Base-by-base conservation (phyloP, 768 basidiomycete genomes). In the Mycena galopus region DNA sequence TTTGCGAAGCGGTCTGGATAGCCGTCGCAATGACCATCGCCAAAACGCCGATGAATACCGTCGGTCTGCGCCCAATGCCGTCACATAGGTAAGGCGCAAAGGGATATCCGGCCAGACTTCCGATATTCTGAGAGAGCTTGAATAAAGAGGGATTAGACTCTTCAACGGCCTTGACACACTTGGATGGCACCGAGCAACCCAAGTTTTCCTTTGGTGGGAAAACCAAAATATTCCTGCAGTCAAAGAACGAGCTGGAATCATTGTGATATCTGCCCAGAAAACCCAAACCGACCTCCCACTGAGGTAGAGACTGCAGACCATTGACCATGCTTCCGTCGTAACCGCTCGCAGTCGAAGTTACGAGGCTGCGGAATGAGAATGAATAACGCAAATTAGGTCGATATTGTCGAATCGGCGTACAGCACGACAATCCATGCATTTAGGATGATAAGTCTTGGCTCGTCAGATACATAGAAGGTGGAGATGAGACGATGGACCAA, bases 291-390 rank as follows among this genome's bases (percentile, higher is more conserved):
- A n/a, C n/a, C 57, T 84, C 79, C 94, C 94, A 95, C 74, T 91
- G 88, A 14, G 77, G 64, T 68, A 94, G 84, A 50, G 88, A 88
- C 81, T 94, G 93, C 47, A 94, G 85, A 78, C 91, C 92, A 81
- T 94, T 93, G 91, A 93, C 92, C 89, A 93, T 89, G 79, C 89
- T 90, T 71, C 91, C 91, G 76, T 93, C 93, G 77, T 91, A 94
- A 60, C 93, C 93, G 79, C 89, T 92, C 53, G 90, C 92, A 16
- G 91, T 91, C 30, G 92, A 92, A 11, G 92, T 93, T 77, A 93
- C 91, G 75, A 93, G 88, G 61, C 91, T 53, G 14, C 3, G 23
- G 17, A 14, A 35, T 4, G 9, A 51, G n/a, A n/a, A n/a, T n/a
- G n/a, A n/a, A n/a, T n/a, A n/a, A n/a, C n/a, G n/a, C n/a, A n/a